A percentile compares a stretch with the other conserved stretches of the same genome.
phyloP scores from a whole-genome alignment of 1,139 yeast genomes.

The Ashbya aceris region DNA sequence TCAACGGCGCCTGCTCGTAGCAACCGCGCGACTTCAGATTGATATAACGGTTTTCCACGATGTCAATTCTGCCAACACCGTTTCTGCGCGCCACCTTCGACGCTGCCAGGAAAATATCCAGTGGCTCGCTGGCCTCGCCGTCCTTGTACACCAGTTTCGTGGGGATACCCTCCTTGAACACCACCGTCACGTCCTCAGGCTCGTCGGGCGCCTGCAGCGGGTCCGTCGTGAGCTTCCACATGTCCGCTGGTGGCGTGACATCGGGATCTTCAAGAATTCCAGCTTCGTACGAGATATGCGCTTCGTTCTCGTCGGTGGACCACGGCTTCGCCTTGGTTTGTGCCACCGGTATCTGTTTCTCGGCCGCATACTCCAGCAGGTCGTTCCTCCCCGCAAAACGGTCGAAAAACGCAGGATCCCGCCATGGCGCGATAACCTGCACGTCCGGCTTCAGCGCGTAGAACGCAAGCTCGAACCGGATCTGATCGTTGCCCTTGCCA shows the following conservation, averaged over 20 bases:
- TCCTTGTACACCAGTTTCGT: constrained; percentile 58
- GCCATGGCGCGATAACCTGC: constrained; percentile 97
- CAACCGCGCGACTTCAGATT: constrained; percentile 99
- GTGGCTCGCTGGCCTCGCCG: constrained; percentile 59
- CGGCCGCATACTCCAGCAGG: constrained; percentile 84
- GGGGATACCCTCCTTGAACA: constrained; percentile 82
- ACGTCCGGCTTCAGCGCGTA: constrained; percentile 97
- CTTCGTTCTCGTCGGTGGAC: constrained; percentile 98
- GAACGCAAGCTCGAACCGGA: constrained; percentile 91
- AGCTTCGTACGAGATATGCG: constrained; percentile 97
- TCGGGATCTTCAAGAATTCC: constrained; percentile 98
- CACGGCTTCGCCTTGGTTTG: constrained; percentile 99
- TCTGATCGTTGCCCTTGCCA: constrained; percentile 99
- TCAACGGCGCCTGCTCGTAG: constrained; percentile 98
- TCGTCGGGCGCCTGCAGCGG: constrained; percentile 89
- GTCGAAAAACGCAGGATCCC: constrained; percentile 89
- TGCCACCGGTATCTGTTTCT: constrained; percentile 84
- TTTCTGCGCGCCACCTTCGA: constrained; percentile 95
- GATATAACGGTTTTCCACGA: constrained; percentile 96
- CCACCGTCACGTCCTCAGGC: constrained; percentile 82
- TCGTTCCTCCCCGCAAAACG: constrained; percentile 98
- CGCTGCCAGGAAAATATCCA: constrained; percentile 85
- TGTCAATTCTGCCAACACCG: constrained; percentile 98
- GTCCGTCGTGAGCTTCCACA: constrained; percentile 98
- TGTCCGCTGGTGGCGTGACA: constrained; percentile 97